Conservation (phyloP, 176 grass and related monocot species). For the Juncus effusus region DNA sequence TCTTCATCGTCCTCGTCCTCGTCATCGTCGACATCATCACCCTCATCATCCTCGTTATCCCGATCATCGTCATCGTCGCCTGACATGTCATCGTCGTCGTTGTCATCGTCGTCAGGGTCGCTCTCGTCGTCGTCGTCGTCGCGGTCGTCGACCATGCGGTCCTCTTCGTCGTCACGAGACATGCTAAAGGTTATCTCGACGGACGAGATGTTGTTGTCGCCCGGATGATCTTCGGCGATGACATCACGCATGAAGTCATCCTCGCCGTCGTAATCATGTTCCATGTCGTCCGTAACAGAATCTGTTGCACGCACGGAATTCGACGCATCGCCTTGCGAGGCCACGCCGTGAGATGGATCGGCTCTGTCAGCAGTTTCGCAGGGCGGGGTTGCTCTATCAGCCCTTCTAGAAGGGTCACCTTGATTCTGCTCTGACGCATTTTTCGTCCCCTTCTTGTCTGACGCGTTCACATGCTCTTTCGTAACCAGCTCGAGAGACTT, state of each 20-base stretch:
- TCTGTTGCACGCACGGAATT: slow-evolving; percentile 57
- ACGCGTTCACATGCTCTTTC: slow-evolving; percentile 81
- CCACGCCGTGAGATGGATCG: slow-evolving; percentile 42
- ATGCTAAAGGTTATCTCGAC: slow-evolving; percentile 97
- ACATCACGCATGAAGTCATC: slow-evolving; percentile 96
- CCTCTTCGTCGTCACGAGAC: slow-evolving; percentile 46
- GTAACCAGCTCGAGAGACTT: slow-evolving; percentile 86
- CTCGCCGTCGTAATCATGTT: slow-evolving; percentile 74
- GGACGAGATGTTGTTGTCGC: slow-evolving; percentile 55
- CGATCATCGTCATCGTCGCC: slow-evolving; percentile 80
- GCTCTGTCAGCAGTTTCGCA: slow-evolving; percentile 63
- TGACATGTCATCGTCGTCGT: slow-evolving; percentile 60
- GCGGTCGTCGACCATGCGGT: slow-evolving; percentile 81
- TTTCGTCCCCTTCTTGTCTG: slow-evolving; percentile 75
- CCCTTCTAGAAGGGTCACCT: slow-evolving; percentile 32
- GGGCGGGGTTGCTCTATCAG: slow-evolving; percentile 53
- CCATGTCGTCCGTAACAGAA: slow-evolving; percentile 86
- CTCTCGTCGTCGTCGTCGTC: slow-evolving; percentile 84
- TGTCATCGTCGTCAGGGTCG: slow-evolving; percentile 50
- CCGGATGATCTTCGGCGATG: slow-evolving; percentile 69
- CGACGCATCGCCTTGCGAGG: slow-evolving; percentile 62
- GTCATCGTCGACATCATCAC: slow-evolving; percentile 77
- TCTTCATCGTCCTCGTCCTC: slow-evolving; percentile 79
- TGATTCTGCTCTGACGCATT: slow-evolving; percentile 48
- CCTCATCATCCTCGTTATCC: slow-evolving; percentile 70